A percentile compares a stretch with the other conserved stretches of the same genome.
These are phyloP conservation scores for Botrytis deweyae DNA, from an alignment of 2,329 filamentous ascomycete species.

Conservation along the genomic window DNA sequence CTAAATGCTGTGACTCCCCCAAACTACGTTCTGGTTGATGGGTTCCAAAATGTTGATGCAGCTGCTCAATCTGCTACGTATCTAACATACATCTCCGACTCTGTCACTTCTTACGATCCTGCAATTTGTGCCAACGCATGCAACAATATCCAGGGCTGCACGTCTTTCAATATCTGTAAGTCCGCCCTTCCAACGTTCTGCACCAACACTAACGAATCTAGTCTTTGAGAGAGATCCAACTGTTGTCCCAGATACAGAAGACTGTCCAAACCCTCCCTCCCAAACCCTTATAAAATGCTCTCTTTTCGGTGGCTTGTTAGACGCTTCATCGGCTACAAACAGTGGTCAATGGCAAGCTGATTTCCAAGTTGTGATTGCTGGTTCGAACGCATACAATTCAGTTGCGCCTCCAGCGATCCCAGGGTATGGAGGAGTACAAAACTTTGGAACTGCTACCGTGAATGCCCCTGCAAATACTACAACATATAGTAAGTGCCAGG, in stretches of 20 bases:
- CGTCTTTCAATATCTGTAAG: conserved; percentile 20
- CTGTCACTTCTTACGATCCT: conserved; percentile 19
- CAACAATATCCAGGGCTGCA: conserved; percentile 21
- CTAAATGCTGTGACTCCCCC: conserved; percentile 10
- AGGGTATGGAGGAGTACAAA: conserved; percentile 35
- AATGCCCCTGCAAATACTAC: conserved; percentile 35
- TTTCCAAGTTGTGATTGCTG: conserved; percentile 22
- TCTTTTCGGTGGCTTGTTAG: conserved; percentile 19
- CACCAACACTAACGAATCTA: not conserved
- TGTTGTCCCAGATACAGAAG: conserved; percentile 1
- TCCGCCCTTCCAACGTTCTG: not conserved
- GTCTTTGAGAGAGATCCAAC: conserved; percentile 21
- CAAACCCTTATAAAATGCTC: conserved; percentile 22
- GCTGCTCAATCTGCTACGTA: conserved; percentile 17
- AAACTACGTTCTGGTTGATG: conserved; percentile 4
- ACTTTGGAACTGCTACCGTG: conserved; percentile 38
- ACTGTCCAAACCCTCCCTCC: conserved; percentile 18
- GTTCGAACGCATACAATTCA: conserved; percentile 18
- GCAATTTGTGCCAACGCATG: conserved; percentile 19
- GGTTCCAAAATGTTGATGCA: conserved; percentile 12
- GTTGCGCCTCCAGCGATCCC: conserved; percentile 24
- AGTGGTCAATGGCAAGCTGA: conserved; percentile 17
- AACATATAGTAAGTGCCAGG: conserved; percentile 28
- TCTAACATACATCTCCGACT: conserved; percentile 19
- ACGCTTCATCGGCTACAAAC: conserved; percentile 16